These are phyloP conservation scores for Detonula confervacea DNA, from an alignment of 352 stramenopile species.

Conservation along the genomic window DNA sequence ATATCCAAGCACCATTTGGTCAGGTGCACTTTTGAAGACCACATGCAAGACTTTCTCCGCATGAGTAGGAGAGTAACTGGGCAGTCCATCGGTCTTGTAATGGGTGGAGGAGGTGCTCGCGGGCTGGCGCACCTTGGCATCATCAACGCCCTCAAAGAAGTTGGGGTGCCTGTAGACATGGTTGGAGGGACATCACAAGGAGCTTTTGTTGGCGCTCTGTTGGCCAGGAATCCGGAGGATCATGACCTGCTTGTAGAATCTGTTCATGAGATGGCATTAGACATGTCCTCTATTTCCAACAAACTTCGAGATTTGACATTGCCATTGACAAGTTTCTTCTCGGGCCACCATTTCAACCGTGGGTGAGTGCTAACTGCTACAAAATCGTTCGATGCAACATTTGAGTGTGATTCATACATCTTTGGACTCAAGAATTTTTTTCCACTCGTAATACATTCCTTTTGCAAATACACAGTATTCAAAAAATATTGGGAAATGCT, in stretches of 20 bases:
- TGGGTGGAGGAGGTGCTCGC: constrained; percentile 92
- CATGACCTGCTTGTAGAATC: constrained; percentile 34
- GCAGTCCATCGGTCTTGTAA: constrained; percentile 91
- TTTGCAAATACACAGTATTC: neutral
- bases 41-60: constrained; percentile 73
- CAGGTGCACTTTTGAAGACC: constrained; percentile 42
- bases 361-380: neutral
- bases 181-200: constrained; percentile 90
- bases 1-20: constrained; percentile 62
- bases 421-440: neutral
- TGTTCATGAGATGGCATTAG: constrained; percentile 43
- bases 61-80: constrained; percentile 91
- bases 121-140: constrained; percentile 94
- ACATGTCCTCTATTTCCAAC: constrained; percentile 53
- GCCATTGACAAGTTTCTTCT: constrained; percentile 59
- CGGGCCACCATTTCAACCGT: constrained; percentile 53
- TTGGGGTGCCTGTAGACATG: constrained; percentile 90
- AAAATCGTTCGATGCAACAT: too few species aligned
- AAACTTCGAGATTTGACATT: constrained; percentile 66
- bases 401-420: too few species aligned
- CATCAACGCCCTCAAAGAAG: constrained; percentile 91
- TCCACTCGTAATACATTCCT: neutral
- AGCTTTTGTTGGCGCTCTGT: constrained; percentile 64
- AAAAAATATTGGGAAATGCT: constrained; percentile 16
- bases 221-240: constrained; percentile 56